Evolutionary conservation across 2,329 filamentous ascomycete species (phyloP), one percentile per base, ranked within the genome.

Genomic region (Calonectria leucothoes): DNA sequence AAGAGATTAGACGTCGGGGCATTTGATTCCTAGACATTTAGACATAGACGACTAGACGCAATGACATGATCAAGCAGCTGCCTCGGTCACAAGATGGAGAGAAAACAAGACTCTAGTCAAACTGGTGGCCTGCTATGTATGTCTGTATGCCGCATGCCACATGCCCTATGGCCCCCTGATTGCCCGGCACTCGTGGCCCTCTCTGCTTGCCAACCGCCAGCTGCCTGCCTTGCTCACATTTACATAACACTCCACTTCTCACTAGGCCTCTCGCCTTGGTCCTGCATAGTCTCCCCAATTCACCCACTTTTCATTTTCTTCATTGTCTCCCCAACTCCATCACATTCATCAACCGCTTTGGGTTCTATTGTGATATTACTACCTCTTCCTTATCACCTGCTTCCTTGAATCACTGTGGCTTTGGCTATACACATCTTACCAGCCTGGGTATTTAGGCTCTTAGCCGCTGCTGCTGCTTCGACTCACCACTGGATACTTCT

Each of bases 51-150:
- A 69, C 29, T 61, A 61, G 39, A 64, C 37, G 25, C 48, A 61
- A 63, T 69, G 42, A 33, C 15, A 65, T 29, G 37, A 45, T 48
- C 55, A 42, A 37, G 48, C 59, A 55, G 49, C 42, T 23, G 25
- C 64, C 65, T 42, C 31, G 33, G 52, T 68, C 70, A 72, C 70
- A 57, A 65, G 70, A 57, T 57, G 31, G 12, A 39, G 27, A 67
- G 64, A 51, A 65, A 67, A 68, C 57, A 68, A 52, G 37, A 7
- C 48, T 14, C 45, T 39, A 45, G 55, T 27, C n/a, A 68, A 52
- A 68, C 70, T 20, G 33, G 48, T 33, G 45, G 55, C 33, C 29
- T 39, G 29, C 39, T 45, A 45, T n/a, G n/a, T n/a, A n/a, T n/a
- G n/a, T n/a, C n/a, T n/a, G n/a, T n/a, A n/a, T 45, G 42, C 20